Evolutionary conservation across 176 grass and related monocot genomes (phyloP).

Genomic region (Thalia dealbata): DNA sequence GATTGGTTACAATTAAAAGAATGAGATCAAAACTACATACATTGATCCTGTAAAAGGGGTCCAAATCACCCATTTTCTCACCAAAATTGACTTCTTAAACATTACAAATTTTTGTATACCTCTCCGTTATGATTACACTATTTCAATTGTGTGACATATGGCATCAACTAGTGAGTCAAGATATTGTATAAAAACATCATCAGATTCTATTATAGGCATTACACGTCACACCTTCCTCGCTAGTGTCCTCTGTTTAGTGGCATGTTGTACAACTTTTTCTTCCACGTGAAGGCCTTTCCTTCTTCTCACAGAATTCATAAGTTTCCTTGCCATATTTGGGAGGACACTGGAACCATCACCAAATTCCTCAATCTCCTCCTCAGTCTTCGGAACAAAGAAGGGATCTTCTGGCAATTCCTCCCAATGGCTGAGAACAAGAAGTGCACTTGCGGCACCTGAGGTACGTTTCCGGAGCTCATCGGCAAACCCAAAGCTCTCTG

Average conservation of each 20-base stretch:
- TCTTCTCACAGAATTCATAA: conserved; percentile 80
- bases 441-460: conserved; percentile 63
- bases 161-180: not conserved
- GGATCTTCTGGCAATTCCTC: conserved; percentile 61
- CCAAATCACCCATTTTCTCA: too few species aligned
- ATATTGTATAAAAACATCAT: not conserved
- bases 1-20: too few species aligned
- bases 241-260: conserved; percentile 81
- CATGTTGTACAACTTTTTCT: conserved; percentile 90
- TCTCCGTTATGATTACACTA: too few species aligned
- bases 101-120: too few species aligned
- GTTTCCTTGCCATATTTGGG: conserved; percentile 67
- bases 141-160: not conserved
- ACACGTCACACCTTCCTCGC: conserved; percentile 69
- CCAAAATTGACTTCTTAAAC: too few species aligned
- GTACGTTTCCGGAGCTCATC: conserved; percentile 56
- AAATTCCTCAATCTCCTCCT: conserved; percentile 82
- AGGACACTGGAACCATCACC: conserved; percentile 81
- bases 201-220: not conserved
- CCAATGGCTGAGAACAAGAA: conserved; percentile 85
- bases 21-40: too few species aligned
- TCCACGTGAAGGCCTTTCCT: conserved; percentile 82
- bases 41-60: too few species aligned
- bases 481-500: conserved; percentile 67
- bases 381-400: conserved; percentile 70